Evolutionary conservation across 192 early-diverging fungal species (phyloP).

Genomic region (Phlyctochytrium arcticum): DNA sequence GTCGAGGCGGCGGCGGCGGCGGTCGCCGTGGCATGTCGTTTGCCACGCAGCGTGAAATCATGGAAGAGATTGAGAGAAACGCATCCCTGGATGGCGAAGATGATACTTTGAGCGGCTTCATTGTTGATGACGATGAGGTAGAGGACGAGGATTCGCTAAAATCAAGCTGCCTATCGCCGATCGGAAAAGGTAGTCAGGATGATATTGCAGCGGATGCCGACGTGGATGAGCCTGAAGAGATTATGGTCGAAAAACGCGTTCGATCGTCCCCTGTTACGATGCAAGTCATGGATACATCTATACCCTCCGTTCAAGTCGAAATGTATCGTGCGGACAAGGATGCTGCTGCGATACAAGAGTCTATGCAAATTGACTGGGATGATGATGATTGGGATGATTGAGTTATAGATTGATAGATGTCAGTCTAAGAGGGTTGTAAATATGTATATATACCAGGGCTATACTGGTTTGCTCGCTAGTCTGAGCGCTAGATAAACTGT

Average conservation of each 20-base stretch:
- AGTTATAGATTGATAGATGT: no score
- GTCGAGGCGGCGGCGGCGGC: not conserved
- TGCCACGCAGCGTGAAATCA: not conserved
- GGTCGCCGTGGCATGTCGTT: not conserved
- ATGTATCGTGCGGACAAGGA: no score
- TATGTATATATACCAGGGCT: no score
- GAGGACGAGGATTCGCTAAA: conserved; percentile 19
- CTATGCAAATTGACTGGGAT: not conserved
- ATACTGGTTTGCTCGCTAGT: no score
- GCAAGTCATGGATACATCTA: no score
- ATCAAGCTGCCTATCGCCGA: no score
- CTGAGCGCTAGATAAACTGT: no score
- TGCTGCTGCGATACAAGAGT: not conserved
- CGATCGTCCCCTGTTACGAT: no score
- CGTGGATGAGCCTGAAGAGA: not conserved
- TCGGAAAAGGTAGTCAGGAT: no score
- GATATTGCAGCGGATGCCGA: not conserved
- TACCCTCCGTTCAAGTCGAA: no score
- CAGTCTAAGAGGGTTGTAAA: no score
- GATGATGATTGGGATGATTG: conserved; percentile 10
- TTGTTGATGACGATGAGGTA: conserved; percentile 39
- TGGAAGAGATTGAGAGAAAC: not conserved
- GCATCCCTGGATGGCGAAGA: conserved; percentile 17
- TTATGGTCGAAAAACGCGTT: not conserved
- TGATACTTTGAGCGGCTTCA: conserved; percentile 28